Percentiles rank a stretch among this genome's conserved stretches.
phyloP scores from a whole-genome alignment of 805 yeast species.

The Zygoascus tannicola region DNA sequence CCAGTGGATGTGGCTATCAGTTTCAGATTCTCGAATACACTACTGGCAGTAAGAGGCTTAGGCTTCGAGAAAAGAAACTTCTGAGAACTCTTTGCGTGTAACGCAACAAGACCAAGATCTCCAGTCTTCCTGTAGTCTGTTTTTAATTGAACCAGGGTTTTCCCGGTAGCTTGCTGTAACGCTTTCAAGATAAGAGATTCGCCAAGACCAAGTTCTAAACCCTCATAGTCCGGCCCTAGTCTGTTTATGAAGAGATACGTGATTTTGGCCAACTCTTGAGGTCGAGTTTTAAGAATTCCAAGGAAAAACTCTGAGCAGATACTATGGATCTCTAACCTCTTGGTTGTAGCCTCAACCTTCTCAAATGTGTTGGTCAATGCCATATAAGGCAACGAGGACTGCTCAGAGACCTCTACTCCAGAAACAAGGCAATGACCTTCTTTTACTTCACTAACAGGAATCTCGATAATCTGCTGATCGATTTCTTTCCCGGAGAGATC shows the following conservation, averaged over 20 bases:
- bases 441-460: not conserved
- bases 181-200: slow-evolving; percentile 84
- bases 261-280: slow-evolving; percentile 50
- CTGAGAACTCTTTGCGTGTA: slow-evolving; percentile 72
- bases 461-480: not conserved
- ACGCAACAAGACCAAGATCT: slow-evolving; percentile 85
- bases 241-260: slow-evolving; percentile 82
- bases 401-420: slow-evolving; percentile 1
- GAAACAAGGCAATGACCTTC: not conserved
- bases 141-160: slow-evolving; percentile 60
- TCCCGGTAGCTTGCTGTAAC: slow-evolving; percentile 81
- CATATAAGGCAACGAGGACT: slow-evolving; percentile 28
- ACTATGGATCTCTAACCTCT: slow-evolving; percentile 73
- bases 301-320: slow-evolving; percentile 64
- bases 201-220: slow-evolving; percentile 87
- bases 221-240: slow-evolving; percentile 93
- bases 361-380: slow-evolving; percentile 60
- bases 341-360: slow-evolving; percentile 67
- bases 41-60: slow-evolving; percentile 59
- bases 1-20: slow-evolving; percentile 75
- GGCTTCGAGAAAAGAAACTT: slow-evolving; percentile 86
- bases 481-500: not conserved
- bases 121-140: slow-evolving; percentile 71
- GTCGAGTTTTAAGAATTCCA: slow-evolving; percentile 48
- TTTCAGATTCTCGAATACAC: slow-evolving; percentile 65